phyloP scores from a whole-genome alignment of 306 rosid genomes.

The Cucumis cinereus region DNA sequence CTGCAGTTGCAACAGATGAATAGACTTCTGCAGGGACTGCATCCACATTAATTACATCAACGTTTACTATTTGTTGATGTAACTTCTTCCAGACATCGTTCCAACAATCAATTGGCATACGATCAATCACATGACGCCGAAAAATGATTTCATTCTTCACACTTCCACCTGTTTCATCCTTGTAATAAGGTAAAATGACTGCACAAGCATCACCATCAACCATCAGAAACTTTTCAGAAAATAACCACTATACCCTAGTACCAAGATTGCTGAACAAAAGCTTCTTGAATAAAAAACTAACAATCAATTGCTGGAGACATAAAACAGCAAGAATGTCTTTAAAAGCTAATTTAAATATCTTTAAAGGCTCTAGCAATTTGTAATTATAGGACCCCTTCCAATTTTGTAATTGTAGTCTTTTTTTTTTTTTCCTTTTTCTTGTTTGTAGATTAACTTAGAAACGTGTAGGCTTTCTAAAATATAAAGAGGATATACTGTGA shows the following conservation, averaged over 20 bases:
- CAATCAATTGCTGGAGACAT: not conserved
- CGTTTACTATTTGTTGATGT: conserved; percentile 87
- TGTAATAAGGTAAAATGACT: conserved; percentile 89
- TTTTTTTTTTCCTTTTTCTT: not conserved
- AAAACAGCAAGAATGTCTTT: not conserved
- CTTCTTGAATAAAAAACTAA: not conserved
- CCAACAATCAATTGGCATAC: conserved; percentile 94
- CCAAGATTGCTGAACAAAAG: not conserved
- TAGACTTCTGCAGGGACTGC: conserved; percentile 75
- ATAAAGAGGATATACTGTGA: not conserved
- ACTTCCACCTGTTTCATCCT: conserved; percentile 39
- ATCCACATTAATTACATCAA: conserved; percentile 71
- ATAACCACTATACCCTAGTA: not conserved
- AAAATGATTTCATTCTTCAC: conserved; percentile 50
- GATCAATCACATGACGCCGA: conserved; percentile 76
- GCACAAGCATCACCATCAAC: conserved; percentile 17
- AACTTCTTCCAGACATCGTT: conserved; percentile 91
- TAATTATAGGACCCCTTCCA: not conserved
- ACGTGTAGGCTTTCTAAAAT: not conserved
- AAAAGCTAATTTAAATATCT: not conserved
- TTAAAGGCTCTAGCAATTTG: not conserved
- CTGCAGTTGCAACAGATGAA: conserved; percentile 78
- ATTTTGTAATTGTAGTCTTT: not conserved
- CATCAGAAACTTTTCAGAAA: not conserved
- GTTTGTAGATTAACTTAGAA: not conserved